phyloP scores from a whole-genome alignment of 768 basidiomycete genomes.

The Suillus fuscotomentosus region DNA sequence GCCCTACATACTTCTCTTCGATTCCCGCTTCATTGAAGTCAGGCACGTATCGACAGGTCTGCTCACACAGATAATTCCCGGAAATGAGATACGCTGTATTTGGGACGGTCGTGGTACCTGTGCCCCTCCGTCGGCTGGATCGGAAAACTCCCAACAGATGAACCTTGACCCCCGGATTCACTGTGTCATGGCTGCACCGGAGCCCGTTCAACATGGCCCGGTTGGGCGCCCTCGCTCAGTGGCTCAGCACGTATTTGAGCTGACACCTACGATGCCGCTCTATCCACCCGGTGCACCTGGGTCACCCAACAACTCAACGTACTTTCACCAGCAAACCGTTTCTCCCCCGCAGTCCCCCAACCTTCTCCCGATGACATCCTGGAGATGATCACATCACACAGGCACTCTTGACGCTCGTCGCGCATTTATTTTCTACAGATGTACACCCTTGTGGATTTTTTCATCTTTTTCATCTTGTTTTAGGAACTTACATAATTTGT shows the following conservation, averaged over 20 bases:
- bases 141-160: constrained; percentile 37
- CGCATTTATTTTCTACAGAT: background rate
- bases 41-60: constrained; percentile 80
- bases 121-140: constrained; percentile 23
- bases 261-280: constrained; percentile 47
- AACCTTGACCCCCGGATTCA: constrained; percentile 83
- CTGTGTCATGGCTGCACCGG: constrained; percentile 72
- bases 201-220: constrained; percentile 38
- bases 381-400: constrained; percentile 13
- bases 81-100: constrained; percentile 78
- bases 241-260: constrained; percentile 74
- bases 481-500: constrained; percentile 8
- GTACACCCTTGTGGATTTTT: constrained; percentile 1
- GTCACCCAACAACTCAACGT: constrained; percentile 51
- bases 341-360: constrained; percentile 60
- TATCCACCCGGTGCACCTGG: constrained; percentile 40
- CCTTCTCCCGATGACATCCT: constrained; percentile 29
- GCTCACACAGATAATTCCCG: constrained; percentile 78
- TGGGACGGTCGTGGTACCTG: constrained; percentile 78
- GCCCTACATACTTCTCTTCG: constrained; percentile 86
- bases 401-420: background rate
- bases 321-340: constrained; percentile 46
- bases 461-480: constrained; percentile 5
- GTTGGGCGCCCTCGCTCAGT: constrained; percentile 45
- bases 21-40: constrained; percentile 87